These are phyloP conservation scores for Alternaria longipes DNA, from an alignment of 2,329 filamentous ascomycete species.

Conservation along the genomic window DNA sequence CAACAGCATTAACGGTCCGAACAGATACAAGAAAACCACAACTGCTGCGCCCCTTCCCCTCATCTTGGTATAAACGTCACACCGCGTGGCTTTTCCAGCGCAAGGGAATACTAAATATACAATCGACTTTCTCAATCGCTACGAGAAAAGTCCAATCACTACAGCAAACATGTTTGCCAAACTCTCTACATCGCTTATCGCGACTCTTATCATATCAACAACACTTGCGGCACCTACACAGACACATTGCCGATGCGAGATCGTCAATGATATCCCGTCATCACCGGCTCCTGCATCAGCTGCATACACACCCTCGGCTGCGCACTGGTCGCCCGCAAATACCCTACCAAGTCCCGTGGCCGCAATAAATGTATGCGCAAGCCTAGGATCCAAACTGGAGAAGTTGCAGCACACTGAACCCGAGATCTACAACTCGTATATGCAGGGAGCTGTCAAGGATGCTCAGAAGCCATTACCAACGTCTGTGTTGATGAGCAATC, in stretches of 20 bases:
- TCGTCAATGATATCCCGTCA: slow-evolving; percentile 24
- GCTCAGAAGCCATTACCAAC: slow-evolving; percentile 31
- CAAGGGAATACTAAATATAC: background rate
- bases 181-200: slow-evolving; percentile 22
- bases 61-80: slow-evolving; percentile 2
- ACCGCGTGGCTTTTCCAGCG: background rate
- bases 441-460: slow-evolving; percentile 17
- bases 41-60: slow-evolving; percentile 2
- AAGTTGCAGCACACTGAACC: slow-evolving; percentile 35
- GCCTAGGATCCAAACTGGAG: slow-evolving; percentile 40
- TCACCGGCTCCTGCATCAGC: slow-evolving; percentile 12
- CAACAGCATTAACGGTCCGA: slow-evolving; percentile 5
- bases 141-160: background rate
- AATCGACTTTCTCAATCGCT: background rate
- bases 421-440: slow-evolving; percentile 38
- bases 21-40: background rate
- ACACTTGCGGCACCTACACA: slow-evolving; percentile 33
- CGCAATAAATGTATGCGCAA: slow-evolving; percentile 29
- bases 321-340: slow-evolving; percentile 33
- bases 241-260: slow-evolving; percentile 43
- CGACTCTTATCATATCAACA: slow-evolving; percentile 15
- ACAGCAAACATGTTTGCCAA: slow-evolving; percentile 24
- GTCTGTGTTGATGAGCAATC: slow-evolving; percentile 22
- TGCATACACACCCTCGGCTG: slow-evolving; percentile 29
- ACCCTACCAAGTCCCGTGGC: slow-evolving; percentile 23